These are phyloP conservation scores for Boletus sp. DNA, from an alignment of 768 basidiomycete species.

Conservation along the genomic window DNA sequence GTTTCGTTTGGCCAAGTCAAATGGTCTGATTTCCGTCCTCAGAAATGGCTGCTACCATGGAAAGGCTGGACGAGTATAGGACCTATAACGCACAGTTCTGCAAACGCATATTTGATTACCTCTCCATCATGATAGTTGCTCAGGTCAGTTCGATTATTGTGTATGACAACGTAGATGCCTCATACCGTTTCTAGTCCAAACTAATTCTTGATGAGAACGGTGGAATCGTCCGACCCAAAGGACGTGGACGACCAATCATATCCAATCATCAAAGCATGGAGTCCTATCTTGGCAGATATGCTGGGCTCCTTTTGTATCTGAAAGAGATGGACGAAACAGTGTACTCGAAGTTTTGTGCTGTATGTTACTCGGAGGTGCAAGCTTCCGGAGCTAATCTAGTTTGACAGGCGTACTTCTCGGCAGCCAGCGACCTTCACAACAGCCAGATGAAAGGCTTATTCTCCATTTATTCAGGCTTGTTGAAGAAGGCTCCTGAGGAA, in stretches of 20 bases:
- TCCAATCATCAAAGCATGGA: conserved; percentile 73
- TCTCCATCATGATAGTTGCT: conserved; percentile 87
- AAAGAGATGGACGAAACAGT: conserved; percentile 93
- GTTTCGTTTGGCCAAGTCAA: background rate
- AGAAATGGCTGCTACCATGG: conserved; percentile 99
- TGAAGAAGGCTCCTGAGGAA: conserved; percentile 71
- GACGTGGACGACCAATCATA: conserved; percentile 46
- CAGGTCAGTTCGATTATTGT: conserved; percentile 53
- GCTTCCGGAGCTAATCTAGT: conserved; percentile 1
- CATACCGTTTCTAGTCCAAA: conserved; percentile 48
- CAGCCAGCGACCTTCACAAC: conserved; percentile 76
- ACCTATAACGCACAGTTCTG: conserved; percentile 91
- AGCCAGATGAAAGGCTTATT: conserved; percentile 77
- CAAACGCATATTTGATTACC: conserved; percentile 84
- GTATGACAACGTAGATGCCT: background rate
- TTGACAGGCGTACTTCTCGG: conserved; percentile 85
- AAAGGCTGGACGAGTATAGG: conserved; percentile 84
- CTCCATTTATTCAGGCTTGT: conserved; percentile 48
- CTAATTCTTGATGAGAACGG: conserved; percentile 60
- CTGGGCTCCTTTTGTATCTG: conserved; percentile 85
- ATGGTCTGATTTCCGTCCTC: conserved; percentile 5
- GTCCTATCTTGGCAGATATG: conserved; percentile 80
- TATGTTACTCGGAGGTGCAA: conserved; percentile 38
- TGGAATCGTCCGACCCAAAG: conserved; percentile 48
- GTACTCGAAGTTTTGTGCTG: conserved; percentile 88